A percentile compares a stretch with the other conserved stretches of the same genome.
These are phyloP conservation scores for Uromyces viciae-fabae DNA, from an alignment of 1,284 basidiomycete species.

Conservation along the genomic window DNA sequence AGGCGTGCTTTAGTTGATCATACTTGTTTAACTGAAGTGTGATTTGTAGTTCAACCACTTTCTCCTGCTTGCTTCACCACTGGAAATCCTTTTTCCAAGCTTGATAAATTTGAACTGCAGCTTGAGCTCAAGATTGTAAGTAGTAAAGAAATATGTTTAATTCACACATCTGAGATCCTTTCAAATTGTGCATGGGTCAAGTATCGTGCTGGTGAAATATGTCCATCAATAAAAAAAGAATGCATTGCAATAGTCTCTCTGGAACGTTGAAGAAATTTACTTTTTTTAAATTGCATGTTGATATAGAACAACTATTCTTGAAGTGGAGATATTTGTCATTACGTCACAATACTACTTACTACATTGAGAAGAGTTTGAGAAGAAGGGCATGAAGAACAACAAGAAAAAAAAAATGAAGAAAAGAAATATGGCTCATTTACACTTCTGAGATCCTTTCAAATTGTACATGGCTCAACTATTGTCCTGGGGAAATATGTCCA, in stretches of 20 bases:
- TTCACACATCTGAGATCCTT: not conserved
- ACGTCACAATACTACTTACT: too few species aligned
- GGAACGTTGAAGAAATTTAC: not conserved
- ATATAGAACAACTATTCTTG: too few species aligned
- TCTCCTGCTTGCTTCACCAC: not conserved
- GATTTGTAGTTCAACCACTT: not conserved
- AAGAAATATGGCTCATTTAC: not conserved
- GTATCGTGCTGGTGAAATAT: not conserved
- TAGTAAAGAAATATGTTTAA: not conserved
- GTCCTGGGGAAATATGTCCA: not conserved
- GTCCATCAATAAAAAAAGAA: not conserved
- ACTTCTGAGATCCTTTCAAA: not conserved
- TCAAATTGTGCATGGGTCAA: not conserved
- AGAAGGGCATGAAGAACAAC: too few species aligned
- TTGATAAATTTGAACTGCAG: not conserved
- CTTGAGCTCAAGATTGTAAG: not conserved
- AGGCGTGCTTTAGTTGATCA: not conserved
- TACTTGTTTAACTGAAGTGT: not conserved
- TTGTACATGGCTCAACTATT: not conserved
- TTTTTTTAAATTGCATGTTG: too few species aligned
- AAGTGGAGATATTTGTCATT: too few species aligned
- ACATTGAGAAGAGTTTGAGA: too few species aligned
- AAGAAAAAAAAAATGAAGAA: too few species aligned
- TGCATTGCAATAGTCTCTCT: not conserved
- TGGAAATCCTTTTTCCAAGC: not conserved